Percentiles rank a stretch among this genome's conserved stretches.
Conservation (phyloP, 2,329 filamentous ascomycete species). For the Beauveria caledonica region DNA sequence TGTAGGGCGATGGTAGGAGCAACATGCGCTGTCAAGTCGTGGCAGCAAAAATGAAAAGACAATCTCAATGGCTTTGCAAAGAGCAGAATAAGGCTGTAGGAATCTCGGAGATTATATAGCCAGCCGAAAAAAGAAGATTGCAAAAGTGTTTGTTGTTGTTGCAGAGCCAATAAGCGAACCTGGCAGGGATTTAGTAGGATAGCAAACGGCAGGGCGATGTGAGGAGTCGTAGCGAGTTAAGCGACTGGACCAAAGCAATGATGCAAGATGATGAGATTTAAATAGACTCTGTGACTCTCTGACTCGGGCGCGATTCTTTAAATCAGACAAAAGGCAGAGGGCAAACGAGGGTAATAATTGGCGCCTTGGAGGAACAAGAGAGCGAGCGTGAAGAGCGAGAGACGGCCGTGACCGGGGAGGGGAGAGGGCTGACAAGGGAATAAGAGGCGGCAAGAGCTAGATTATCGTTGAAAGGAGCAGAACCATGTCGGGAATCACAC, state of each 20-base stretch:
- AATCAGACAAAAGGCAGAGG: background rate
- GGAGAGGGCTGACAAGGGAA: background rate
- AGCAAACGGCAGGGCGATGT: constrained; percentile 7
- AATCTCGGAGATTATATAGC: background rate
- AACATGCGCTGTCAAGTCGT: background rate
- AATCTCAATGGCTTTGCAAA: background rate
- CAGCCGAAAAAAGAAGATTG: background rate
- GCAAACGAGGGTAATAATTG: background rate
- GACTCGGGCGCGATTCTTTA: background rate
- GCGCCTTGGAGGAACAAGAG: background rate
- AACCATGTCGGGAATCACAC: background rate
- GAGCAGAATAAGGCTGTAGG: background rate
- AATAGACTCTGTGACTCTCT: background rate
- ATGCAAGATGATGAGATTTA: background rate
- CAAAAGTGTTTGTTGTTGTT: background rate
- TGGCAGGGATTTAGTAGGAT: background rate
- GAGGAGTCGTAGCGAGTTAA: background rate
- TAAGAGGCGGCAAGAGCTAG: background rate
- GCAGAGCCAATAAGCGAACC: constrained; percentile 8
- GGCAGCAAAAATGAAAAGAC: background rate
- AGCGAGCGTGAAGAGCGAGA: background rate
- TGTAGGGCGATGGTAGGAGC: background rate
- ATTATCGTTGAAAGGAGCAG: background rate
- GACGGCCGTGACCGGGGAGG: background rate
- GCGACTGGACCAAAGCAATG: background rate